phyloP scores from a whole-genome alignment of 192 early-diverging fungal genomes.

The Linnemannia elongata region DNA sequence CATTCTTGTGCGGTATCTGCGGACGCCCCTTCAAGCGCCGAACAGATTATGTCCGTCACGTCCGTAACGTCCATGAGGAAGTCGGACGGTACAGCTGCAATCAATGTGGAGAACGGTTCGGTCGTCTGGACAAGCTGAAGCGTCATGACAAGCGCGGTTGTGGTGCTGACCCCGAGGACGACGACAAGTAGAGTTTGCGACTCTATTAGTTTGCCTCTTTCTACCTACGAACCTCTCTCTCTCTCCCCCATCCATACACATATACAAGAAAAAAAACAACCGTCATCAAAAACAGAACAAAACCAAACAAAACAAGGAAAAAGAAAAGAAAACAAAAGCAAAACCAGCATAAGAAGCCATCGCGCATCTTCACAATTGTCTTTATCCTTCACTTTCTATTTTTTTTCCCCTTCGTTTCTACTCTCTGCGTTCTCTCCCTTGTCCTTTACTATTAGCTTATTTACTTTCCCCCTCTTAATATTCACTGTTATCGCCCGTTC shows the following conservation, averaged over 20 bases:
- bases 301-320: not conserved
- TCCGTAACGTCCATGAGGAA: constrained; percentile 56
- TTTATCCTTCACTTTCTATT: not conserved
- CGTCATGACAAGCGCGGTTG: constrained; percentile 56
- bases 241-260: too few species aligned
- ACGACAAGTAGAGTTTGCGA: constrained; percentile 16
- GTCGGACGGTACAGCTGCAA: constrained; percentile 48
- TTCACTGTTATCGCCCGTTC: not conserved
- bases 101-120: constrained; percentile 50
- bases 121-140: constrained; percentile 53
- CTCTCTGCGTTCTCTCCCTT: not conserved
- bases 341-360: too few species aligned
- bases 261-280: not conserved
- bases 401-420: not conserved
- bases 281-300: not conserved
- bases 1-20: constrained; percentile 52
- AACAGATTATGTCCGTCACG: constrained; percentile 54
- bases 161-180: constrained; percentile 42
- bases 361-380: not conserved
- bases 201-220: not conserved
- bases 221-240: not conserved
- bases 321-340: not conserved
- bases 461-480: not conserved
- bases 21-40: constrained; percentile 54
- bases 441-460: not conserved